phyloP scores from a whole-genome alignment of 257 asterid genomes.

The Cruciata laevipes region DNA sequence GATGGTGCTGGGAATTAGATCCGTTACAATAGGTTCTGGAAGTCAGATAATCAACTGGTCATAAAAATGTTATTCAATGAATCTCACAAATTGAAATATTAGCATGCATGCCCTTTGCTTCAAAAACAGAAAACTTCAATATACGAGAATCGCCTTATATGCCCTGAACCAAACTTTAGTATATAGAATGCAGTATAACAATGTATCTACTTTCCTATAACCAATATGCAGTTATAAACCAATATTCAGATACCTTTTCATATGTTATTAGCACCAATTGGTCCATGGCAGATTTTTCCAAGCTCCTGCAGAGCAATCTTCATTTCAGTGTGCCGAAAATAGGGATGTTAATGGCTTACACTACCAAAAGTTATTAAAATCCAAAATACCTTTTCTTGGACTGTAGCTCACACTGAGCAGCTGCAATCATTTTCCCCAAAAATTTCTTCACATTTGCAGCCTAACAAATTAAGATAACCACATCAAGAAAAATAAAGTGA shows the following conservation, averaged over 20 bases:
- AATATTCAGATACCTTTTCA: background rate
- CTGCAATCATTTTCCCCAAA: slow-evolving; percentile 13
- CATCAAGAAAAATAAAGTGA: background rate
- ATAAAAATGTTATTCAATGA: too few species aligned
- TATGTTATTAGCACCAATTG: slow-evolving; percentile 11
- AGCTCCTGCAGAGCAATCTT: slow-evolving; percentile 14
- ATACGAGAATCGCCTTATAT: background rate
- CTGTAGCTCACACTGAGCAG: slow-evolving; percentile 13
- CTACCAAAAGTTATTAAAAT: background rate
- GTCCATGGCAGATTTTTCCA: slow-evolving; percentile 17
- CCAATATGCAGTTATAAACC: background rate
- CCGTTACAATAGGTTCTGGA: too few species aligned
- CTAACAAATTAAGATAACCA: slow-evolving; percentile 3
- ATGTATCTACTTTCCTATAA: background rate
- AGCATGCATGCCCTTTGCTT: too few species aligned
- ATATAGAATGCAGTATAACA: background rate
- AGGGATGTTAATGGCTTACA: background rate
- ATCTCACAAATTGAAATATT: too few species aligned
- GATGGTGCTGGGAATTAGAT: too few species aligned
- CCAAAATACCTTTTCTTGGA: slow-evolving; percentile 14
- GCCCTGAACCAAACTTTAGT: background rate
- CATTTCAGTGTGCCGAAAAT: slow-evolving; percentile 2
- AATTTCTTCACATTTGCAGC: background rate
- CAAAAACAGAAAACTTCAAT: too few species aligned
- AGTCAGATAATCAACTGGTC: too few species aligned